Evolutionary conservation across 108 stramenopile genomes (phyloP), one percentile per base, ranked within the genome.

Genomic region (Chaetoceros tenuissimus): DNA sequence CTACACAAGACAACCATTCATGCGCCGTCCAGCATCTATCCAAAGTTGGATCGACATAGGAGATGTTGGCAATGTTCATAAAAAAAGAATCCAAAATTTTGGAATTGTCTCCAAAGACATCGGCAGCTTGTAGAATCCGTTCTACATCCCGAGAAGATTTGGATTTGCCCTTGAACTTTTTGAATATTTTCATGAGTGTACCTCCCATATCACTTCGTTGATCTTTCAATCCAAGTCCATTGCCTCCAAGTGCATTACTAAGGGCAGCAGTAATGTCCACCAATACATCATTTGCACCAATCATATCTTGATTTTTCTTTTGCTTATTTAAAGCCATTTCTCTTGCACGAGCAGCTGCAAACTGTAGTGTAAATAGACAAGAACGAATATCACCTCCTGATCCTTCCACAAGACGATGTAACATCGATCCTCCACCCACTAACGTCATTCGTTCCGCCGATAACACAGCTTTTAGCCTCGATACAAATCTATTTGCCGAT

Each of bases 291-390:
- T 26, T 23, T 13, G 8, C 25, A 7, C 16, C 45, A 30, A 25
- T 19, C 27, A 28, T 28, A 55, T 51, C 56, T 45, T 23, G 53
- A 62, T 18, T 57, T 58, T 57, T 52, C 55, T 31, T 48, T 55
- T 22, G 21, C 59, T 70, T 76, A 61, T 47, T 56, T 20, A 54
- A 16, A 2, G 57, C 73, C 48, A 71, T 10, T 48, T 78, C 73
- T 40, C 67, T 62, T 21, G 78, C 62, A 25, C 71, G 48, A 5
- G 85, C 68, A 51, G 79, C 67, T 0, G 86, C 84, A 66, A 94
- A 95, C 68, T 98, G 96, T 17, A 98, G 84, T 1, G 95, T 94
- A 63, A 90, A 82, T 26, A 98, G 62, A 46, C 89, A 94, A 29
- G 87, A 78, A 44, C 97, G 87, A 27, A 97, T 86, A 64, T 98